phyloP scores from a whole-genome alignment of 2,329 filamentous ascomycete genomes.

The Ciborinia camelliae region DNA sequence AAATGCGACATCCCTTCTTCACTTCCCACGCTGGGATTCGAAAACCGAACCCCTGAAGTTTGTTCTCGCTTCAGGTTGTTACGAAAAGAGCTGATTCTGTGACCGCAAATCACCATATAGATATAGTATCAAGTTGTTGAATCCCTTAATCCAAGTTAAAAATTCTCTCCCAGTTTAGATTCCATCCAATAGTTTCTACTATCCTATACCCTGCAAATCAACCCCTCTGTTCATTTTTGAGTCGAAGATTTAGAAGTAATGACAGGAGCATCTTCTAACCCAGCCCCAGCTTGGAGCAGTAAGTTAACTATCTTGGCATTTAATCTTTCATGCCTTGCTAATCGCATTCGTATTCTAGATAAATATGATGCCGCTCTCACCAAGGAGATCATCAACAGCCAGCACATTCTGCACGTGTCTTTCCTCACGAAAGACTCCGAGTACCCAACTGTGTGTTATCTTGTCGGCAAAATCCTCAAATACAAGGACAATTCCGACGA shows the following conservation, averaged over 20 bases:
- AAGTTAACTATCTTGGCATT: neutral
- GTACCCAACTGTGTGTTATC: slow-evolving; percentile 6
- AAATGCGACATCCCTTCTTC: neutral
- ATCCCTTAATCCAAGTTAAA: too few relatives aligned
- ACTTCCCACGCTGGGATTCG: neutral
- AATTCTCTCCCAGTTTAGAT: neutral
- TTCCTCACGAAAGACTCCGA: neutral
- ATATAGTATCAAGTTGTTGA: neutral
- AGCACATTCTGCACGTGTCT: neutral
- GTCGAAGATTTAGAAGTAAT: neutral
- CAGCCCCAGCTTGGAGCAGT: neutral
- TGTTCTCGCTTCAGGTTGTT: neutral
- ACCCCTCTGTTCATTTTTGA: neutral
- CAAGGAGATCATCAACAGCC: neutral
- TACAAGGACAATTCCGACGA: neutral
- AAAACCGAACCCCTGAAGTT: neutral
- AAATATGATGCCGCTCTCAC: neutral
- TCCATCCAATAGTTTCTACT: neutral
- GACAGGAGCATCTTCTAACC: neutral
- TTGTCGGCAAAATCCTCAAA: neutral
- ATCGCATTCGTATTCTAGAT: neutral
- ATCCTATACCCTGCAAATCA: neutral
- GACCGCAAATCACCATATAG: neutral
- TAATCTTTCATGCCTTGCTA: neutral
- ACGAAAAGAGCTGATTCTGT: neutral